Evolutionary conservation across 2,329 filamentous ascomycete genomes (phyloP), one percentile per base, ranked within the genome.

Genomic region (Cercospora zeina): DNA sequence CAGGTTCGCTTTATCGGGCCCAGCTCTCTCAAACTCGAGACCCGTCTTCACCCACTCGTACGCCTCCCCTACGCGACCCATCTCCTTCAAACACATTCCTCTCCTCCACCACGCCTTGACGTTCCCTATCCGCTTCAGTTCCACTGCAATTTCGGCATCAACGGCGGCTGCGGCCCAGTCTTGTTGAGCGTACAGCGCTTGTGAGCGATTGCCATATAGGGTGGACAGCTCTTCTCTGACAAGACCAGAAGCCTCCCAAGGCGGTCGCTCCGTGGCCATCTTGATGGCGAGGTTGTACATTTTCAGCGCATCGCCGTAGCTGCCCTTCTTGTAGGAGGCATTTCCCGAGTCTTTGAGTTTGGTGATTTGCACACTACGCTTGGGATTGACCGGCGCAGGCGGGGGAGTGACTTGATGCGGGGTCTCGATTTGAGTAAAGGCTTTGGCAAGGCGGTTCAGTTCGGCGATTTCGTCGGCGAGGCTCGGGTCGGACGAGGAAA

Each of bases 91-190:
- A 74, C 91, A 96, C 79, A 87, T 87, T 9, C 90, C 95, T 65
- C 90, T 82, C 65, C 95, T 83, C 88, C 91, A 97, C 91, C 93
- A 97, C 0, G 88, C 93, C 85, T 97, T 97, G 1, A 90, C 87
- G 76, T 99, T 97, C 39, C 89, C 92, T 45, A 88, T 84, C 68
- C 87, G 85, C 82, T 93, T 93, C 65, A 91, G 87, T 81, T 96
- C 93, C 47, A 96, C 89, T 74, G 90, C 95, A 31, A 87, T 85
- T 79, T 96, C 89, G 3, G 92, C 93, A 77, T 99, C 95, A 5
- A 91, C 83, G n/a, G 89, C 85, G 4, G 87, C 95, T 78, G 95
- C 91, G 0, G 90, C 83, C 93, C 93, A 97, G 69, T 83, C 83
- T 77, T 87, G 85, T 76, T 89, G 79, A 16, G 87, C 87, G 88